Percentiles rank a stretch among this genome's conserved stretches.
These are phyloP conservation scores for Kodamaea kakaduensis DNA, from an alignment of 805 yeast genomes.

Conservation along the genomic window DNA sequence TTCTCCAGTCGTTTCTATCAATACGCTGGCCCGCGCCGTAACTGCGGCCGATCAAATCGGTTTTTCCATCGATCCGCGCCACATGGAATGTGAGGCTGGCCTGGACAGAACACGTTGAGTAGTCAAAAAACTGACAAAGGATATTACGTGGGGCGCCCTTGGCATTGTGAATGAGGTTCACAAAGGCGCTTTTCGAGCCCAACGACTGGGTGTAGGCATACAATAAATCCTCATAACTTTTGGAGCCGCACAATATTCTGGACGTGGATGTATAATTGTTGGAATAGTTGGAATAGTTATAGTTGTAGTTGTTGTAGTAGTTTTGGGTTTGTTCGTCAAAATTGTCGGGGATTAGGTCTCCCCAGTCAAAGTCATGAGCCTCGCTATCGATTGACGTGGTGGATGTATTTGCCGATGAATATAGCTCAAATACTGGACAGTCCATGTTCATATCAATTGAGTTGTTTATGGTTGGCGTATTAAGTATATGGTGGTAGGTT, in stretches of 20 bases:
- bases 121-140: slow-evolving; percentile 7
- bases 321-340: too few species aligned
- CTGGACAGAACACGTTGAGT: slow-evolving; percentile 2
- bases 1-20: neutral
- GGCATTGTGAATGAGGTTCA: slow-evolving; percentile 7
- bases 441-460: slow-evolving; percentile 3
- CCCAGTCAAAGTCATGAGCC: slow-evolving; percentile 1
- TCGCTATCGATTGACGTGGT: slow-evolving; percentile 8
- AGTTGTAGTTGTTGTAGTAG: too few species aligned
- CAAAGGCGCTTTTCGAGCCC: slow-evolving; percentile 5
- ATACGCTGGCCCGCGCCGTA: too few species aligned
- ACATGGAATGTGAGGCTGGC: slow-evolving; percentile 5
- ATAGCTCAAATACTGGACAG: slow-evolving; percentile 5
- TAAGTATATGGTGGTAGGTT: too few species aligned
- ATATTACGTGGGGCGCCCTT: slow-evolving; percentile 6
- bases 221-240: slow-evolving; percentile 7
- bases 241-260: slow-evolving; percentile 1
- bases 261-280: neutral
- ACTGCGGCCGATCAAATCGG: too few species aligned
- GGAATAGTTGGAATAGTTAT: too few species aligned
- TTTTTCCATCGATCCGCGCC: neutral
- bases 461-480: slow-evolving; percentile 1
- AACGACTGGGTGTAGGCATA: slow-evolving; percentile 5
- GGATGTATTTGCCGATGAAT: slow-evolving; percentile 8
- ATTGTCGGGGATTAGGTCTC: too few species aligned